Base-by-base conservation (phyloP, 108 stramenopile genomes). In the Schizochytrium sp. region DNA sequence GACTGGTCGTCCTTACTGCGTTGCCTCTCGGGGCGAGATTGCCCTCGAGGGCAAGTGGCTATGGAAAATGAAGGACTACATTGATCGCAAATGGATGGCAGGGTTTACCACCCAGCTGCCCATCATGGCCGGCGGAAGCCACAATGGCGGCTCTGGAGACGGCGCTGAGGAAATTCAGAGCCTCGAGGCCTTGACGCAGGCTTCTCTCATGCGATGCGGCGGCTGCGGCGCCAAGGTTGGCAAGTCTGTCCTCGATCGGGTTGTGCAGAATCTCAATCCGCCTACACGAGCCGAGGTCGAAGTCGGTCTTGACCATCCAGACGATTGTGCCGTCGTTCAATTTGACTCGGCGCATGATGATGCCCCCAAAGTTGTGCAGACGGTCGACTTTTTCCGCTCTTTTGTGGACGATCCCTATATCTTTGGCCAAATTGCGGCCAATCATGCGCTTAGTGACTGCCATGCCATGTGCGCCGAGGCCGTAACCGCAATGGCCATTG, bases 21-120 rank as follows among this genome's bases (percentile, higher is more conserved):
- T 95, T 53, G 93, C 95, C 16, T 93, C 93, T 5, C 90, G 91
- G 58, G 94, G 94, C 5, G 59, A 72, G 18, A 58, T 94, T 48
- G 92, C 91, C 34, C 21, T 92, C 57, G 95, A 95, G 90, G 94
- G 93, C 4, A 83, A 59, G 60, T 91, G 72, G 69, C 71, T 95
- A 57, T 96, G 95, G 95, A 90, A 63, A n/a, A 88, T 92, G 89
- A 96, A 96, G 90, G 94, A 95, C 90, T 72, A 88, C 44, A 96
- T 96, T 58, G 96, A 95, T 88, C 91, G 93, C 60, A 92, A 71
- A 41, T 96, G 93, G 93, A 96, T 96, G 95, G 47, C 63, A 60
- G 90, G 89, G 57, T 96, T 93, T 72, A 72, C 89, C 87, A 72
- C 72, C 48, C 76, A 93, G 34, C 60, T 94, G 51, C 94, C 95